Conservation (phyloP, 2,329 filamentous ascomycete species). For the Cladosporium sp. region DNA sequence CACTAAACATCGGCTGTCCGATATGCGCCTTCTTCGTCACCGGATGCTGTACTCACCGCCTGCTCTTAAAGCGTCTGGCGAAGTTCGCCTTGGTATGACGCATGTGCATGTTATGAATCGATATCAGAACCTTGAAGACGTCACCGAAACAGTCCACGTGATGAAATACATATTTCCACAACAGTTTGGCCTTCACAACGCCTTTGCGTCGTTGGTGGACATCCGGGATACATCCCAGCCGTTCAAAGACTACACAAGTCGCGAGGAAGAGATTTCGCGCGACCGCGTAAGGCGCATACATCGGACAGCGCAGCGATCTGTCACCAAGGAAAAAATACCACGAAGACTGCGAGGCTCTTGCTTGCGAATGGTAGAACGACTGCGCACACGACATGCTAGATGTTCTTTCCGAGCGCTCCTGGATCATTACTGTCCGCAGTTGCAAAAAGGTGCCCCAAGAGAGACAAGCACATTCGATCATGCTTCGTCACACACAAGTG, state of each 20-base stretch:
- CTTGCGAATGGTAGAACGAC: slow-evolving; percentile 56
- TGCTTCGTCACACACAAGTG: slow-evolving; percentile 62
- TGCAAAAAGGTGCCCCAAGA: background rate
- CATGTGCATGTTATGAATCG: slow-evolving; percentile 83
- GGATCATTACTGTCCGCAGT: slow-evolving; percentile 70
- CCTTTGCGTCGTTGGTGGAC: slow-evolving; percentile 72
- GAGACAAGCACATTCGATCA: slow-evolving; percentile 53
- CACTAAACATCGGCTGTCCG: slow-evolving; percentile 16
- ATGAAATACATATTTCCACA: slow-evolving; percentile 93
- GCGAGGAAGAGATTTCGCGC: slow-evolving; percentile 71
- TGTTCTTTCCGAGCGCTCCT: slow-evolving; percentile 80
- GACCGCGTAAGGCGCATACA: background rate
- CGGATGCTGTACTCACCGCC: slow-evolving; percentile 83
- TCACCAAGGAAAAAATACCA: background rate
- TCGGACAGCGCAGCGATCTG: background rate
- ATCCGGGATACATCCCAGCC: slow-evolving; percentile 62
- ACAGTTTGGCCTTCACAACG: slow-evolving; percentile 87
- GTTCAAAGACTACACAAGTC: slow-evolving; percentile 78
- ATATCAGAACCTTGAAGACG: slow-evolving; percentile 47
- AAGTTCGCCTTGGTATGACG: slow-evolving; percentile 68
- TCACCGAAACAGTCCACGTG: slow-evolving; percentile 60
- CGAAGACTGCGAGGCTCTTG: slow-evolving; percentile 60
- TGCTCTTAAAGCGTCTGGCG: slow-evolving; percentile 62
- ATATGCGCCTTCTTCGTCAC: slow-evolving; percentile 71
- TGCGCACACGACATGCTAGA: slow-evolving; percentile 66